phyloP scores from a whole-genome alignment of 768 basidiomycete species.

The Suillus sp. region DNA sequence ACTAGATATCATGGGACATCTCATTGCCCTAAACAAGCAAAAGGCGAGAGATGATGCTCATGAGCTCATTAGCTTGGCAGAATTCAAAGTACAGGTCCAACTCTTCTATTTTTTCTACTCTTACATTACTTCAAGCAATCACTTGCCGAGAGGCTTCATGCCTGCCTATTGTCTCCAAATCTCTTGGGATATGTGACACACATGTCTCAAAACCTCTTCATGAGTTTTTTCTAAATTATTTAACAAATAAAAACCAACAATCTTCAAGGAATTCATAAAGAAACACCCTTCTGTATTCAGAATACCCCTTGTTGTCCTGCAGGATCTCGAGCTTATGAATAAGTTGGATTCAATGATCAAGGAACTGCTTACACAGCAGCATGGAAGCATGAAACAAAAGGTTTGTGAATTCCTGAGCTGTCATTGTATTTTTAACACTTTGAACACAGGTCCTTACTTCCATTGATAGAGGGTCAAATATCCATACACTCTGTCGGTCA shows the following conservation, averaged over 20 bases:
- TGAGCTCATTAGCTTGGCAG: neutral
- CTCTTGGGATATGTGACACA: constrained; percentile 14
- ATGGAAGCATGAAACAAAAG: constrained; percentile 12
- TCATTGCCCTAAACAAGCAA: neutral
- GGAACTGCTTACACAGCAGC: constrained; percentile 3
- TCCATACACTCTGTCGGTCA: neutral
- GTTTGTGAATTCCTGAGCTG: constrained; percentile 1
- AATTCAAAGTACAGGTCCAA: neutral
- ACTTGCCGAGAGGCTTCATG: constrained; percentile 6
- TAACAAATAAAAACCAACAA: too few species aligned
- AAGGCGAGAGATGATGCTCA: neutral
- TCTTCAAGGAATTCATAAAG: constrained; percentile 10
- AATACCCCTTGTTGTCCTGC: neutral
- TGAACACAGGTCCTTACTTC: neutral
- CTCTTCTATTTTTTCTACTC: neutral
- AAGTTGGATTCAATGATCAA: constrained; percentile 9
- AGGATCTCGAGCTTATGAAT: constrained; percentile 11
- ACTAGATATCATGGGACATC: neutral
- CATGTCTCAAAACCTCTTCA: constrained; percentile 1
- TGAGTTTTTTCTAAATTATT: constrained; percentile 3
- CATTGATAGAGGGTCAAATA: neutral
- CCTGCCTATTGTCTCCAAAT: constrained; percentile 13
- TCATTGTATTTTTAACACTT: neutral
- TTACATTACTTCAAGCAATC: constrained; percentile 7
- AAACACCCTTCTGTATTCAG: constrained; percentile 11